Percentiles rank a stretch among this genome's conserved stretches.
Evolutionary conservation across 2,329 filamentous ascomycete species (phyloP).

Genomic region (Colletotrichum salicis): DNA sequence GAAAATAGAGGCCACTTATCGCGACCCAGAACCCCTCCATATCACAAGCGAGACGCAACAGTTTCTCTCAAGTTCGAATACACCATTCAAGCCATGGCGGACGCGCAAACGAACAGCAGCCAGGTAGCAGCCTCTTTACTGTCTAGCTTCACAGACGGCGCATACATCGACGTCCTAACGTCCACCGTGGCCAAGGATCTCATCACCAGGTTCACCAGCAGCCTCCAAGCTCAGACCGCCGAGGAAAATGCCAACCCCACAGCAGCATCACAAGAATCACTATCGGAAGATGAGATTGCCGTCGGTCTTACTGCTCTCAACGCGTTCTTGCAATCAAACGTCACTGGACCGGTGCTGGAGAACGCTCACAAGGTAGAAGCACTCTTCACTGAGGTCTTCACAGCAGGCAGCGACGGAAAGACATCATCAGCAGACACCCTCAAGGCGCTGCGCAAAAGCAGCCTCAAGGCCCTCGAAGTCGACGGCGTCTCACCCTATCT

Average conservation of each 20-base stretch:
- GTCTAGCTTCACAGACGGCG: constrained; percentile 4
- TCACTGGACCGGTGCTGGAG: constrained; percentile 84
- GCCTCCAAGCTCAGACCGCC: constrained; percentile 7
- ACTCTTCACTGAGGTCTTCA: constrained; percentile 51
- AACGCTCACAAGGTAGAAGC: constrained; percentile 42
- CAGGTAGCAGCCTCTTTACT: not conserved
- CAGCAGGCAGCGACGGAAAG: constrained; percentile 31
- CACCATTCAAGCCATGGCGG: constrained; percentile 4
- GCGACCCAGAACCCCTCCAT: not conserved
- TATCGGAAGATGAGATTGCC: constrained; percentile 47
- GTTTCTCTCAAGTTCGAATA: not conserved
- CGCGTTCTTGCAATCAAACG: constrained; percentile 85
- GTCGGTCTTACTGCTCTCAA: constrained; percentile 77
- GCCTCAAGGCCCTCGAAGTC: constrained; percentile 67
- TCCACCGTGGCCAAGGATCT: constrained; percentile 4
- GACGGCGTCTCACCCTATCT: constrained; percentile 91
- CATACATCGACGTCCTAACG: constrained; percentile 30
- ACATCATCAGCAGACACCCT: not conserved
- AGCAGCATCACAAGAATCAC: not conserved
- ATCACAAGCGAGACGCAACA: not conserved
- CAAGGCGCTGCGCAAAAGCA: constrained; percentile 56
- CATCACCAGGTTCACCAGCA: constrained; percentile 12
- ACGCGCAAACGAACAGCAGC: not conserved
- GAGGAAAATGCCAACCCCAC: not conserved
- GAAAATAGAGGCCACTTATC: constrained; percentile 2